Base-by-base conservation (phyloP, 139 green algal genomes). In the Diplosphaera chodatii region DNA sequence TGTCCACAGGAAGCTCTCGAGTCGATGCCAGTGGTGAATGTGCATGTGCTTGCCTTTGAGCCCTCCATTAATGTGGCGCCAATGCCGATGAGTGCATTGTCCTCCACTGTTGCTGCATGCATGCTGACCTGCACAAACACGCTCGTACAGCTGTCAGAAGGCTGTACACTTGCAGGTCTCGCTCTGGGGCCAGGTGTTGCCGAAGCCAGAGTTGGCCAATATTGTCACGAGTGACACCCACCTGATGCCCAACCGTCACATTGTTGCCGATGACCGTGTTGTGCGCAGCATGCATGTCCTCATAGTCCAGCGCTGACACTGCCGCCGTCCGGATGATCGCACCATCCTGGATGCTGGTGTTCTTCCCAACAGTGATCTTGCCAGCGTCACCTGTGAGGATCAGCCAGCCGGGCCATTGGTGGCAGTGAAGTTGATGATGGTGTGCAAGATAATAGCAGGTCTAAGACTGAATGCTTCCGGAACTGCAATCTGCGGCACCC, bases 321-420 rank as follows among this genome's bases (percentile, higher is more conserved):
- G 30, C 5, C 2, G 48, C 64, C 0, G 82, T 87, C 31, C 84
- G 84, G n/a, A 99, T 84, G 4, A 88, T 86, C 22, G 80, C 83
- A 41, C 87, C 86, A 70, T 99, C 95, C 85, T 99, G 95, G 63
- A 99, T 86, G 83, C 99, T 99, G 70, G 82, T 93, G 72, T 84
- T 82, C 6, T 81, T 68, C 16, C 95, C 95, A 16, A 99, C 85
- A 1, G 41, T 88, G 40, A 99, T 91, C 5, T 68, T 77, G 55
- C 91, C 88, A 15, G 80, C 79, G 77, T 99, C 95, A 23, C 93
- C 90, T 96, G 83, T 70, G n/a, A n/a, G n/a, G n/a, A n/a, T n/a
- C n/a, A n/a, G n/a, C n/a, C n/a, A n/a, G n/a, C n/a, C n/a, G n/a
- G n/a, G n/a, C n/a, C n/a, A n/a, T n/a, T n/a, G n/a, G n/a, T n/a